A percentile compares a stretch with the other conserved stretches of the same genome.
These are phyloP conservation scores for Coniophora puteana DNA, from an alignment of 1,284 basidiomycete genomes.

Conservation along the genomic window DNA sequence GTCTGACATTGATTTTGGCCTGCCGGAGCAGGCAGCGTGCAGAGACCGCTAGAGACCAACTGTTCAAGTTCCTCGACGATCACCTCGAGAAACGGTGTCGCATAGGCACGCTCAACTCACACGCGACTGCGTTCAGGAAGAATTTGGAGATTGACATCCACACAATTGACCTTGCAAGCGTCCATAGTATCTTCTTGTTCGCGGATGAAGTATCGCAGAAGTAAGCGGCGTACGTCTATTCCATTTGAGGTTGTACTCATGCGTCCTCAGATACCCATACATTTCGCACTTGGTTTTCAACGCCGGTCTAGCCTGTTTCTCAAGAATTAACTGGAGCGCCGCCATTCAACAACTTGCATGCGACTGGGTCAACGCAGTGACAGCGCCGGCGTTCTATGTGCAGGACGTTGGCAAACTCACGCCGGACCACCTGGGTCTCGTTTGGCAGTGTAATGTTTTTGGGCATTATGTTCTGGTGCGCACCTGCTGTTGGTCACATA, in stretches of 20 bases:
- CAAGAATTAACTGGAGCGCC: conserved; percentile 50
- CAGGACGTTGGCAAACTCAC: conserved; percentile 63
- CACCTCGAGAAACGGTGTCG: conserved; percentile 36
- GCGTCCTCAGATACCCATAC: conserved; percentile 64
- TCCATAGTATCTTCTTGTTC: conserved; percentile 65
- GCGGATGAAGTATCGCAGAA: conserved; percentile 49
- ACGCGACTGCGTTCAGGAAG: conserved; percentile 55
- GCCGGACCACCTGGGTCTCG: conserved; percentile 71
- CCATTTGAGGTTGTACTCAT: conserved; percentile 4
- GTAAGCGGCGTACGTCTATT: conserved; percentile 35
- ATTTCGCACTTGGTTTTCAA: conserved; percentile 82
- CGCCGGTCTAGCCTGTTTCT: conserved; percentile 71
- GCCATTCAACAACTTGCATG: conserved; percentile 51
- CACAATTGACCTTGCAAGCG: conserved; percentile 61
- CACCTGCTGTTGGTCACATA: conserved; percentile 13
- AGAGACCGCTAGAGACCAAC: conserved; percentile 51
- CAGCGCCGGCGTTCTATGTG: conserved; percentile 56
- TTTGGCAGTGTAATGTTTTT: conserved; percentile 87
- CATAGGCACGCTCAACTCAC: conserved; percentile 39
- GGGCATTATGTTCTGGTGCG: conserved; percentile 80
- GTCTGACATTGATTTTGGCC: conserved; percentile 79
- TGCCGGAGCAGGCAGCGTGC: conserved; percentile 72
- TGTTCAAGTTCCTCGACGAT: conserved; percentile 53
- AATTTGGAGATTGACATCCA: conserved; percentile 63
- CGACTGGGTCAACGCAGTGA: conserved; percentile 46